These are phyloP conservation scores for Tricholoma terreum DNA, from an alignment of 768 basidiomycete genomes.

Conservation along the genomic window DNA sequence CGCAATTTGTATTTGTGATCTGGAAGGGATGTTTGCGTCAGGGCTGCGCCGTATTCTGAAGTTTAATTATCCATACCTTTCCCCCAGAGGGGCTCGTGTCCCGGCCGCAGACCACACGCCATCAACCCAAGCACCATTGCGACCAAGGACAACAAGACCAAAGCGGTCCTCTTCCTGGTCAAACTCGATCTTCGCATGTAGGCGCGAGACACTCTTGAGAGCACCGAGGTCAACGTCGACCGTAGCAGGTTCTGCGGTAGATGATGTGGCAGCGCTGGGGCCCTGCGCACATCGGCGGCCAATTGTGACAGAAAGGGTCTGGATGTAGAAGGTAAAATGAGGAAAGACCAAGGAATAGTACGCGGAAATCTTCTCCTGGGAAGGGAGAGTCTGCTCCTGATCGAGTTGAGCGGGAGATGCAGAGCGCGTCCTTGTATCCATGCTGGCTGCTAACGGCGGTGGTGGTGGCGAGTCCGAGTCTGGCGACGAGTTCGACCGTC, in stretches of 20 bases:
- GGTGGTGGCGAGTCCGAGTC: conserved; percentile 8
- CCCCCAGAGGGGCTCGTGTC: conserved; percentile 77
- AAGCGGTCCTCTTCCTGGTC: conserved; percentile 88
- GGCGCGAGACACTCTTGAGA: conserved; percentile 94
- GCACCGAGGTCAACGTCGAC: conserved; percentile 93
- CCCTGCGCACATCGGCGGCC: conserved; percentile 79
- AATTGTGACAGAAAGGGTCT: conserved; percentile 91
- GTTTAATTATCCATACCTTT: conserved; percentile 51
- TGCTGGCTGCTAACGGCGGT: conserved; percentile 18
- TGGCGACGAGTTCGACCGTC: conserved; percentile 17
- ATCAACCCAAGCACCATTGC: conserved; percentile 98
- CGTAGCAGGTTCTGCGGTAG: conserved; percentile 52
- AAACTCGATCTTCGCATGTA: conserved; percentile 94
- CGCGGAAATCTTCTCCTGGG: conserved; percentile 80
- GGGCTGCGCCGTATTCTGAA: conserved; percentile 7
- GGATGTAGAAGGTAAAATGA: conserved; percentile 94
- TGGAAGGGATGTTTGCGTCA: conserved; percentile 27
- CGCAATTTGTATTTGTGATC: conserved; percentile 95
- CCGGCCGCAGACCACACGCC: conserved; percentile 94
- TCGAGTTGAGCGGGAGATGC: conserved; percentile 29
- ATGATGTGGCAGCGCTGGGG: conserved; percentile 46
- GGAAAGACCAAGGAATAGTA: conserved; percentile 95
- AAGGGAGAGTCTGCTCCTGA: conserved; percentile 32
- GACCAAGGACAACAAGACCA: conserved; percentile 86
- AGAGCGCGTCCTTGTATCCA: conserved; percentile 45